Percentiles rank a stretch among this genome's conserved stretches.
Conservation (phyloP, 345 rosid species). For the Toxicodendron radicans region DNA sequence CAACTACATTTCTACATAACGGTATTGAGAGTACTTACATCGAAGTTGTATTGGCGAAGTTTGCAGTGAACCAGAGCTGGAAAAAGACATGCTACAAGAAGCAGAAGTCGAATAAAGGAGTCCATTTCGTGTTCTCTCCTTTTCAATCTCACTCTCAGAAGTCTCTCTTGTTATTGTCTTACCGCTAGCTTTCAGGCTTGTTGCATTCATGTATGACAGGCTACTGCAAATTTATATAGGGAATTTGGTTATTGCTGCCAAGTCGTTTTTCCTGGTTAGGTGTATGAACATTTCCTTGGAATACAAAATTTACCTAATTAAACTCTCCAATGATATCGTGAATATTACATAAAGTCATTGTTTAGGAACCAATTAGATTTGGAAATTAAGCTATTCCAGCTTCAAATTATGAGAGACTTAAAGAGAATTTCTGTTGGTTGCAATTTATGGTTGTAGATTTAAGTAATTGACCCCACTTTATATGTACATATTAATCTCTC, state of each 20-base stretch:
- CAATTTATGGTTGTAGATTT: background rate
- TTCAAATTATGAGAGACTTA: background rate
- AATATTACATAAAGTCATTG: constrained; percentile 38
- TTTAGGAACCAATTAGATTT: background rate
- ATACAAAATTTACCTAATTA: constrained; percentile 37
- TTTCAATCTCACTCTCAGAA: constrained; percentile 8
- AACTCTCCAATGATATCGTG: constrained; percentile 5
- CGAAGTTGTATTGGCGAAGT: constrained; percentile 70
- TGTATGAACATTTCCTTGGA: constrained; percentile 50
- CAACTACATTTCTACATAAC: too few relatives aligned
- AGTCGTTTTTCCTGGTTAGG: constrained; percentile 69
- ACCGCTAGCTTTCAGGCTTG: constrained; percentile 13
- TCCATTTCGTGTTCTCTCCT: constrained; percentile 22
- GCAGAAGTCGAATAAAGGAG: constrained; percentile 33
- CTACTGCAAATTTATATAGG: constrained; percentile 32
- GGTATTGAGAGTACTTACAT: constrained; percentile 41
- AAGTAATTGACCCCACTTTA: too few relatives aligned
- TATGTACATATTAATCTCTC: too few relatives aligned
- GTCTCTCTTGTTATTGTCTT: background rate
- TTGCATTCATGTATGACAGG: constrained; percentile 35
- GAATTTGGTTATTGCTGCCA: constrained; percentile 31
- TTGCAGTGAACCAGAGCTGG: constrained; percentile 50
- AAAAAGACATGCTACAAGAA: constrained; percentile 42
- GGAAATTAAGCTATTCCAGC: constrained; percentile 11
- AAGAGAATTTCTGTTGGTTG: background rate